phyloP scores from a whole-genome alignment of 306 rosid genomes.

The Cicer chorassanicum region DNA sequence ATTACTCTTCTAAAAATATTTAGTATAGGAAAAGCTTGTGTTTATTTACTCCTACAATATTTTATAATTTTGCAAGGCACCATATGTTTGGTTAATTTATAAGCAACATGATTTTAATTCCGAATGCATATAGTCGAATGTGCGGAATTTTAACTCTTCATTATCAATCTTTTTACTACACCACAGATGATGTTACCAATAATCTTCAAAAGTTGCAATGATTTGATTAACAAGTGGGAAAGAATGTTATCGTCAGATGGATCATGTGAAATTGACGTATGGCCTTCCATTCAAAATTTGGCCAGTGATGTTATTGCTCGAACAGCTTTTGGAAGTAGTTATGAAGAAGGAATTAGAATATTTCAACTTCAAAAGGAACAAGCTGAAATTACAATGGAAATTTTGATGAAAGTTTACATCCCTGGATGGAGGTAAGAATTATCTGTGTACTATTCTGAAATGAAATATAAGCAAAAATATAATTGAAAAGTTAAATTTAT shows the following conservation, averaged over 20 bases:
- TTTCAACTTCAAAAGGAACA: constrained; percentile 51
- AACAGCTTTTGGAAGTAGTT: constrained; percentile 57
- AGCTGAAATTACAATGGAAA: background rate
- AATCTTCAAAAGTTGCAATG: constrained; percentile 39
- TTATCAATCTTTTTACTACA: background rate
- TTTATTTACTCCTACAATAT: background rate
- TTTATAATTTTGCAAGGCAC: background rate
- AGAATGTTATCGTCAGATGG: constrained; percentile 1
- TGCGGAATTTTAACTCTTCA: background rate
- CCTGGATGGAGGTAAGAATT: constrained; percentile 58
- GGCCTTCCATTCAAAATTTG: constrained; percentile 47
- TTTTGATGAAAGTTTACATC: background rate
- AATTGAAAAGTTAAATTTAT: too few relatives aligned
- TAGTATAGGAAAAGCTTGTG: background rate
- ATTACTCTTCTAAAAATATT: too few relatives aligned
- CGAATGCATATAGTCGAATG: background rate
- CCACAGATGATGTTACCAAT: constrained; percentile 45
- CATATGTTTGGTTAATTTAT: background rate
- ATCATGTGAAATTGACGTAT: constrained; percentile 38
- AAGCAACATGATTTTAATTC: background rate
- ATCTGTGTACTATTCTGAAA: background rate
- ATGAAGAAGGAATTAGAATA: constrained; percentile 51
- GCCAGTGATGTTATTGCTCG: constrained; percentile 51
- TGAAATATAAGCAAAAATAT: too few relatives aligned
- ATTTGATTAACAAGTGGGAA: constrained; percentile 51